Evolutionary conservation across 2,329 filamentous ascomycete species (phyloP), one percentile per base, ranked within the genome.

Genomic region (Curvularia eragrostidis): DNA sequence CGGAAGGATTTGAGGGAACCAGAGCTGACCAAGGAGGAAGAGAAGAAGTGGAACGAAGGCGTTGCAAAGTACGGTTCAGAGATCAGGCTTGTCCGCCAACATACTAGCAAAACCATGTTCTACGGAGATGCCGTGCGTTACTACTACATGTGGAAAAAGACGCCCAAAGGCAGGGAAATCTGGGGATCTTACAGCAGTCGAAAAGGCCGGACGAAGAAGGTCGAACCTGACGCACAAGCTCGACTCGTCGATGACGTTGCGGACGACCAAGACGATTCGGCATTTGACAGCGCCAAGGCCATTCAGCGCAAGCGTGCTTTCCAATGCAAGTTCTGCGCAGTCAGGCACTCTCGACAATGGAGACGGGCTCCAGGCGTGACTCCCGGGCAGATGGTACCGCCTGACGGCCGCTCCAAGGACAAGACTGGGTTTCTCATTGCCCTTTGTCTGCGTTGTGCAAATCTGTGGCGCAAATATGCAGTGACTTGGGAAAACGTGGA

Each of bases 111-210:
- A 76, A 91, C 89, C 0, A 87, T 95, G 66, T 87, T 86, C 39
- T 88, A 93, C 61, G 88, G 89, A 49, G 87, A 91, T 57, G 89
- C 97, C 61, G 92, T 96, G 24, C 90, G 95, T 3, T 96, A 91
- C 73, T 99, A 98, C 78, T 99, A 99, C 75, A 91, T 91, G 64
- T 99, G 95, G 95, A 99, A 99, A 80, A 98, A 98, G 78, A 92
- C 92, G 0, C 85, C 89, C 1, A 88, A 89, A 57, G 95, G 95
- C 39, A 89, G 86, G 72, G 88, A 95, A 67, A 88, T 99, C 21
- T 97, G 95, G 93, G 92, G 92, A 58, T 91, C 88, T 64, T 97
- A 90, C 69, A 87, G 91, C 49, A 92, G 91, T 10, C 87, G 94
- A 44, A 96, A 96, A 73, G 91, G 91, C 55, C 96, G 94, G 76